These are phyloP conservation scores for Tetrahymena borealis DNA, from an alignment of 73 alveolate genomes.

Conservation along the genomic window DNA sequence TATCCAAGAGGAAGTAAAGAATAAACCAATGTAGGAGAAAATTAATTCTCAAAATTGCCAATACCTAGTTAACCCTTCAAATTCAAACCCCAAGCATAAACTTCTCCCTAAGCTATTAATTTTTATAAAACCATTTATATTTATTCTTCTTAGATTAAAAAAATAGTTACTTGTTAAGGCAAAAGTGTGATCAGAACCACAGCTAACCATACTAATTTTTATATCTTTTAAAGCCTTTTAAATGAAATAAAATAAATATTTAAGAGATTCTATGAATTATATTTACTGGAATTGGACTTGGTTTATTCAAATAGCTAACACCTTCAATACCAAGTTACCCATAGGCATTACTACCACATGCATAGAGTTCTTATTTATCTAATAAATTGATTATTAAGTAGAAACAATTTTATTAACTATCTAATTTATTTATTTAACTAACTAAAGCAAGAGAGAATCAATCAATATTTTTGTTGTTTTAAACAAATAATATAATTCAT, in stretches of 20 bases:
- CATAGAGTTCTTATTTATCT: slow-evolving; percentile 33
- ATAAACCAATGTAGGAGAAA: slow-evolving; percentile 11
- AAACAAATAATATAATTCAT: too few relatives aligned
- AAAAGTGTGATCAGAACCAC: slow-evolving; percentile 45
- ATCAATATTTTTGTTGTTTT: too few relatives aligned
- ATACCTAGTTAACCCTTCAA: slow-evolving; percentile 40
- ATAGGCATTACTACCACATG: slow-evolving; percentile 34
- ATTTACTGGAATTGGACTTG: background rate
- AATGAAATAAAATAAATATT: background rate
- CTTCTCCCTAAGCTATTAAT: slow-evolving; percentile 36
- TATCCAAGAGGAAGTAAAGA: slow-evolving; percentile 34
- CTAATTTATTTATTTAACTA: background rate
- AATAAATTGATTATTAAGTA: background rate
- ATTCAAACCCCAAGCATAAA: slow-evolving; percentile 43
- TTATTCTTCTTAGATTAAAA: too few relatives aligned
- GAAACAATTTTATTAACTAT: background rate
- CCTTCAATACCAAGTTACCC: slow-evolving; percentile 42
- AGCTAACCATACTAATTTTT: slow-evolving; percentile 16
- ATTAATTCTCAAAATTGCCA: slow-evolving; percentile 22
- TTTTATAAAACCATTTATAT: background rate
- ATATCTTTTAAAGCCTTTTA: slow-evolving; percentile 21
- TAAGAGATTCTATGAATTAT: background rate
- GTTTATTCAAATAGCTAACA: background rate
- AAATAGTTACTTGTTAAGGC: background rate
- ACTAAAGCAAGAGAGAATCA: too few relatives aligned